Conservation (phyloP, 2,329 filamentous ascomycete species). For the Cytospora piceicola region DNA sequence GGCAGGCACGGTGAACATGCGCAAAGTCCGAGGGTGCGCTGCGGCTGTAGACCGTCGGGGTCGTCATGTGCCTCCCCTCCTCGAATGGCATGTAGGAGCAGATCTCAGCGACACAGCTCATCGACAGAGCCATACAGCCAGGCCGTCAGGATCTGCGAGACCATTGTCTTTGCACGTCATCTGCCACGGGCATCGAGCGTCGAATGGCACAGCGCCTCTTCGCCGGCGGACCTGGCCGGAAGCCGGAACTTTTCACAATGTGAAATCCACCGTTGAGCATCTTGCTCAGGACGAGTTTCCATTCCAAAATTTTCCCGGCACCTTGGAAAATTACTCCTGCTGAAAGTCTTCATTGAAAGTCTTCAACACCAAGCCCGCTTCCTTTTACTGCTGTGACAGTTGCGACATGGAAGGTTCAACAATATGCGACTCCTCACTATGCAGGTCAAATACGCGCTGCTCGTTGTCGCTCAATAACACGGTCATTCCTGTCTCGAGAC, state of each 20-base stretch:
- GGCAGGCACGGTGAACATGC: background rate
- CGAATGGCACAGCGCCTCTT: background rate
- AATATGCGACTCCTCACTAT: constrained; percentile 7
- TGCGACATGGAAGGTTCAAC: background rate
- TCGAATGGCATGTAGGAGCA: background rate
- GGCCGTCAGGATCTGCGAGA: constrained; percentile 17
- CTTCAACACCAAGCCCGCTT: background rate
- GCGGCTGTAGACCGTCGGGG: background rate
- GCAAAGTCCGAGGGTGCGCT: background rate
- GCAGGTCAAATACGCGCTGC: background rate
- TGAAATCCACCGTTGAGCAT: background rate
- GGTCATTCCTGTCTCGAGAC: constrained; percentile 22
- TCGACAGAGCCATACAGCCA: background rate
- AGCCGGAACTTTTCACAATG: background rate
- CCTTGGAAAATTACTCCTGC: background rate
- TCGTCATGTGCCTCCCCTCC: background rate
- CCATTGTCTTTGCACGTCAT: constrained; percentile 12
- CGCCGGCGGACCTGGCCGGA: background rate
- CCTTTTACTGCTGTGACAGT: background rate
- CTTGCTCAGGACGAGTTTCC: background rate
- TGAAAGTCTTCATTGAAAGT: background rate
- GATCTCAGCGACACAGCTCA: constrained; percentile 13
- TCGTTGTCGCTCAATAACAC: constrained; percentile 4
- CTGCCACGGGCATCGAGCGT: constrained; percentile 11
- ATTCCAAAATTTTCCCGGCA: background rate